Base-by-base conservation (phyloP, 2,329 filamentous ascomycete species). In the Myriosclerotinia curreyana region DNA sequence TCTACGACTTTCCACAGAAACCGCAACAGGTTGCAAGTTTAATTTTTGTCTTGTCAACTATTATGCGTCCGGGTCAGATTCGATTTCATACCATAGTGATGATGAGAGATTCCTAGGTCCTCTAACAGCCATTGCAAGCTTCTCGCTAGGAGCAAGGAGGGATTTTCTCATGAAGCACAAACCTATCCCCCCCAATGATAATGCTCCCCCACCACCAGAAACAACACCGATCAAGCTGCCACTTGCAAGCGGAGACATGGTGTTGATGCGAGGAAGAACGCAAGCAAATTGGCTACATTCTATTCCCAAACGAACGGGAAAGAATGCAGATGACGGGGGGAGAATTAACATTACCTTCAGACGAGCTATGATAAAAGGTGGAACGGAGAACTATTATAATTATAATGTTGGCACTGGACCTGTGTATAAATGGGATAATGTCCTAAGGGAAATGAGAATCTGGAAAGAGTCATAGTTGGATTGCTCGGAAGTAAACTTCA, bases 31-130 rank as follows among this genome's bases (percentile, higher is more conserved):
- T n/a, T 83, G 84, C 71, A 81, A 73, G 0, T 94, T 89, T 76
- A 94, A 94, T 73, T 91, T 93, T 73, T 90, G 87, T 66, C 81
- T 94, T 1, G 88, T 94, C 5, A 94, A 94, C 72, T 94, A 94
- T 77, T 94, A 94, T 72, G 87, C 87, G n/a, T 84, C 83, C 4
- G 90, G 90, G 0, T 79, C 84, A 7, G 90, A 94, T 74, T 91
- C 87, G 69, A 94, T 94, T 56, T 83, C 86, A 14, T 94, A 89
- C 71, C 90, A 94, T 75, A 90, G 86, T 56, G 91, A 94, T 69
- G 90, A 94, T 71, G 91, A 94, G 78, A 80, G 84, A 7, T 95
- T 94, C 69, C 81, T 94, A 0, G 90, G 90, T 0, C 68, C 77
- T 0, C 77, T 87, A 22, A 90, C 90, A 0, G 83, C 85, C 11